Percentiles rank a stretch among this genome's conserved stretches.
phyloP scores from a whole-genome alignment of 2,329 filamentous ascomycete species.

The Fusarium subglutinans region DNA sequence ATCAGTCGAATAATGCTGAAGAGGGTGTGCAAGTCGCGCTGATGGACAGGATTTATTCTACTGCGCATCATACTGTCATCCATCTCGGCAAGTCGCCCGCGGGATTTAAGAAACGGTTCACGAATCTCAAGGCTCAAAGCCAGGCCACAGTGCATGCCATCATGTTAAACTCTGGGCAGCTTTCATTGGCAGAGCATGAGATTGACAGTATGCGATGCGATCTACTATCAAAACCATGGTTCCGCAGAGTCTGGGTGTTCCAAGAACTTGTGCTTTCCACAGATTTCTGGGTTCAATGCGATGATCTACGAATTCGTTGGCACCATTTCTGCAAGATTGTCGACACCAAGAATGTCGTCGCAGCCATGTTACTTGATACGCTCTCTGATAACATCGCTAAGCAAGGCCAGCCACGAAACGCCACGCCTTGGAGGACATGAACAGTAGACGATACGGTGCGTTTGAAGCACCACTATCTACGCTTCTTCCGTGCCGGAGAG shows the following conservation, averaged over 20 bases:
- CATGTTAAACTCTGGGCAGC: fast-evolving
- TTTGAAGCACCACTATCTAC: neutral
- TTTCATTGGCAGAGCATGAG: neutral
- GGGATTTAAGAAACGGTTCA: neutral
- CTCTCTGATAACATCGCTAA: fast-evolving
- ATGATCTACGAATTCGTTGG: neutral
- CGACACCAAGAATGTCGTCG: neutral
- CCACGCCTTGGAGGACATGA: neutral
- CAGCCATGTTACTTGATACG: neutral
- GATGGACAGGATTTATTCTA: neutral
- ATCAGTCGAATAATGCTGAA: neutral
- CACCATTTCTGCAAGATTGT: neutral
- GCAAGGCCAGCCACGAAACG: neutral
- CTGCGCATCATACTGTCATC: neutral
- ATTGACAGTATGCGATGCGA: fast-evolving
- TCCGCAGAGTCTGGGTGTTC: neutral
- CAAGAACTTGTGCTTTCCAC: neutral
- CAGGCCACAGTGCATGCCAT: neutral
- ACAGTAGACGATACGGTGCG: neutral
- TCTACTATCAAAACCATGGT: neutral
- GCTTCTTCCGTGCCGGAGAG: neutral
- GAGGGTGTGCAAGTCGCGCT: neutral
- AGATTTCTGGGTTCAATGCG: neutral
- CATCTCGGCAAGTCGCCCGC: neutral
- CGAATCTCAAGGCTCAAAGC: neutral